These are phyloP conservation scores for Apostasia ramifera DNA, from an alignment of 106 monocot species.

Conservation along the genomic window DNA sequence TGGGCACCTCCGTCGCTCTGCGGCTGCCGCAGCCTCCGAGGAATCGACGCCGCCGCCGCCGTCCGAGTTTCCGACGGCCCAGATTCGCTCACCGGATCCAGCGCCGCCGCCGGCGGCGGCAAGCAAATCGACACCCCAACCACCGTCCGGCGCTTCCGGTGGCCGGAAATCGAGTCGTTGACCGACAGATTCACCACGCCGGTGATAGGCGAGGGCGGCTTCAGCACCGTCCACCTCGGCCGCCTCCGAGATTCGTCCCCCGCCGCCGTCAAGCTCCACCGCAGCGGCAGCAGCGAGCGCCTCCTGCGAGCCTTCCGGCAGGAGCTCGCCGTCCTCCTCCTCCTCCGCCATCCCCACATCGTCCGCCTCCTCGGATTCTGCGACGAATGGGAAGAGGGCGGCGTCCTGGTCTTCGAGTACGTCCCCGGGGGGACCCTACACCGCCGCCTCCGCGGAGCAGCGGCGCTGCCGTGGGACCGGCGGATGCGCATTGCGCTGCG, in stretches of 20 bases:
- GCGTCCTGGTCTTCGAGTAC: conserved; percentile 57
- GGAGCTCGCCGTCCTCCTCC: conserved; percentile 12
- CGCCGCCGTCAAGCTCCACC: conserved; percentile 9
- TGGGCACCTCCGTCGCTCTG: neutral
- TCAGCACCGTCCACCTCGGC: conserved; percentile 7
- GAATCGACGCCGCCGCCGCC: neutral
- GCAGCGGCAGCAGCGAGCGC: conserved; percentile 1
- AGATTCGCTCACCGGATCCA: neutral
- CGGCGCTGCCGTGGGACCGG: neutral
- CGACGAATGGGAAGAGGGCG: neutral
- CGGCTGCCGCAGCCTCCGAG: neutral
- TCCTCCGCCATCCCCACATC: neutral
- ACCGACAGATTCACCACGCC: conserved; percentile 25
- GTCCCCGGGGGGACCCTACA: conserved; percentile 57
- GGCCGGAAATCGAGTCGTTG: conserved; percentile 44
- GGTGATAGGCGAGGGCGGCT: conserved; percentile 4
- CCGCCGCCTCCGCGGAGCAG: conserved; percentile 41
- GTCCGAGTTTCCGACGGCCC: conserved; percentile 11
- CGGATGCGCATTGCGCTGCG: conserved; percentile 2
- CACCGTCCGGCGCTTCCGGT: conserved; percentile 19
- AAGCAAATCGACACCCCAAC: neutral
- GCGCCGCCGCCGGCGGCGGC: neutral
- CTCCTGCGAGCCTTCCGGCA: conserved; percentile 1
- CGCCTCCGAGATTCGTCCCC: conserved; percentile 1
- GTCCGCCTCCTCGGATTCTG: conserved; percentile 9